phyloP scores from a whole-genome alignment of 2,329 filamentous ascomycete genomes.

The Alternaria gansuensis region DNA sequence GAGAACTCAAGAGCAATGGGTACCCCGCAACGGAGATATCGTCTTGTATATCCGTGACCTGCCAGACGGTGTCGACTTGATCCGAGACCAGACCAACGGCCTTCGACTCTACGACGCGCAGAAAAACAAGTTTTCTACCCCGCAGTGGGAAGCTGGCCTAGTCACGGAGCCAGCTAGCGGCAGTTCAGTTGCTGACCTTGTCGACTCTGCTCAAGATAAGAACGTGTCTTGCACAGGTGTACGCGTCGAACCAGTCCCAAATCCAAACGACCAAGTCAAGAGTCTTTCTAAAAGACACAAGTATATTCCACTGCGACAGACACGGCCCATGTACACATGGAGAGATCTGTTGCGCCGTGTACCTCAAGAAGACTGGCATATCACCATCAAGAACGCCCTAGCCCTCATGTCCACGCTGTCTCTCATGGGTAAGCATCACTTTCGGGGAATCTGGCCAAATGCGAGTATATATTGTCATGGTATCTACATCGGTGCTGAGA shows the following conservation, averaged over 20 bases:
- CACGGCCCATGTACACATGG: conserved; percentile 65
- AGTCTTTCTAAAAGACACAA: conserved; percentile 62
- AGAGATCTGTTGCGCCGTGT: conserved; percentile 58
- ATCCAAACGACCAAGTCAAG: conserved; percentile 62
- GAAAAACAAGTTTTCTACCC: conserved; percentile 43
- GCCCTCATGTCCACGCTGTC: conserved; percentile 63
- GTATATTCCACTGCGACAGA: conserved; percentile 63
- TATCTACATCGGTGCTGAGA: conserved; percentile 66
- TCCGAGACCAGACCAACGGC: conserved; percentile 37
- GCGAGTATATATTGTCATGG: conserved; percentile 63
- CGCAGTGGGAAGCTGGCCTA: conserved; percentile 66
- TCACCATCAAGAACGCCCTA: conserved; percentile 64
- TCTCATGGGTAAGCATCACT: conserved; percentile 61
- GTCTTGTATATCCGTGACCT: conserved; percentile 62
- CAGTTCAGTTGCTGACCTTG: conserved; percentile 57
- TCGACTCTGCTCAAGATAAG: conserved; percentile 51
- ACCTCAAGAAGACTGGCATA: conserved; percentile 57
- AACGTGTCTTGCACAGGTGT: conserved; percentile 63
- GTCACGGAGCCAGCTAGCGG: conserved; percentile 63
- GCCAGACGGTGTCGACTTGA: conserved; percentile 38
- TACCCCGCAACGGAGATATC: conserved; percentile 65
- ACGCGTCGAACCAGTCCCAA: conserved; percentile 65
- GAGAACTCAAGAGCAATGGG: conserved; percentile 58
- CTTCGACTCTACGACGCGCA: conserved; percentile 38
- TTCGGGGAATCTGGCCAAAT: conserved; percentile 64